Base-by-base conservation (phyloP, 208 protist genomes). In the Angomonas deanei region DNA sequence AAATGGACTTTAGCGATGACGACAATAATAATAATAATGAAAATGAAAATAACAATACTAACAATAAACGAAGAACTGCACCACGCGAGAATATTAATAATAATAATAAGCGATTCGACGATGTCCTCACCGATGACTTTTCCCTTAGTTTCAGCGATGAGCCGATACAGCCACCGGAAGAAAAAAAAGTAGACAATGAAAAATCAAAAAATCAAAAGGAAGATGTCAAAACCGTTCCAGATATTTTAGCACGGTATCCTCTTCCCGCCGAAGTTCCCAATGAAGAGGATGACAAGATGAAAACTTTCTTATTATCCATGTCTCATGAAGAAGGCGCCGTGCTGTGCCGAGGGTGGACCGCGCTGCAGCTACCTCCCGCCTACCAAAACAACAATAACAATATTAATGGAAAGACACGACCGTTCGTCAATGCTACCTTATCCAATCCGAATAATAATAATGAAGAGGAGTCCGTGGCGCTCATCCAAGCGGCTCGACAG, bases 271-370 rank as follows among this genome's bases (percentile, higher is more conserved):
- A 50, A 10, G 5, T n/a, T 23, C 4, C 42, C 8, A 19, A 50
- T 10, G 42, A 50, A 13, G 42, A 50, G 19, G 19, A 19, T 50
- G 19, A 5, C 15, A 66, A 67, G 17, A 39, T 80, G 42, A 93
- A 91, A 66, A 80, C 73, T 31, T 90, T 87, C 70, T 50, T 80
- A 13, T 68, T 93, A 53, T 77, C 74, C 26, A 76, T 86, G 56
- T 64, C 75, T 0, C 87, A 93, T 68, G 64, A 70, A 33, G 83
- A 93, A 50, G 87, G 84, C 23, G 64, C 65, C 31, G 64, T 84
- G 32, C 66, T 93, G 27, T 93, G 87, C 58, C 76, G 87, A 13
- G 87, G 74, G 17, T 93, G 87, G 84, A 54, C 66, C 2, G 66
- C 91, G 56, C 77, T 93, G 38, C 82, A 88, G 52, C 24, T 34